Evolutionary conservation across 331 rosid species (phyloP), one percentile per base, ranked within the genome.

Genomic region (Erythrophleum ivorense): DNA sequence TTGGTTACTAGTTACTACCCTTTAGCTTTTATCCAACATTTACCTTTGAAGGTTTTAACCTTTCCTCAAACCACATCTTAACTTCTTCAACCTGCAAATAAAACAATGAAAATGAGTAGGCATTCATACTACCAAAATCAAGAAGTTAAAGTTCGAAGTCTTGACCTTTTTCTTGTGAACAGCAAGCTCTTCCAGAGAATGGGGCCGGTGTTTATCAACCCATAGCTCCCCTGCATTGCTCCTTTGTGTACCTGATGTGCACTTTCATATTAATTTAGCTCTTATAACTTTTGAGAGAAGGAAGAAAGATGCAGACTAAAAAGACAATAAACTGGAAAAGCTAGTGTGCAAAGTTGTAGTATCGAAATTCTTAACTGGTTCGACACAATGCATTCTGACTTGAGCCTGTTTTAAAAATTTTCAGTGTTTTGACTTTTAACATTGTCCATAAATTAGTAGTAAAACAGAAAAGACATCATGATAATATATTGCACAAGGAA

Each of bases 81-180:
- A 93, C 92, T 78, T 91, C 98, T 83, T 93, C 93, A 83, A 91
- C 90, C 99, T 95, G 91, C 66, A 80, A 79, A 85, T 57, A 48
- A 60, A 79, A 71, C 41, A 76, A 69, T 24, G 64, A 41, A 67
- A 72, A 64, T 71, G 58, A 69, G 72, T 83, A 9, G 48, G 45
- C 34, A 54, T 52, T 75, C 81, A 70, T n/a, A 71, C 55, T 41
- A 41, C 34, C 81, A 76, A 72, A 58, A 76, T 59, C 19, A 84
- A 77, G 21, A 81, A 83, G 50, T 60, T 62, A 34, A 38, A 72
- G 78, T 76, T 58, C 76, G 58, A 36, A 66, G 13, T 10, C 29
- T 73, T 46, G 18, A 93, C 99, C 97, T 95, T 95, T 84, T 90
- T 95, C 88, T 93, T 93, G 80, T 93, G 93, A 85, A 93, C 99